Percentiles rank a stretch among this genome's conserved stretches.
These are phyloP conservation scores for Solanum ossicruentum DNA, from an alignment of 257 asterid genomes.

Conservation along the genomic window DNA sequence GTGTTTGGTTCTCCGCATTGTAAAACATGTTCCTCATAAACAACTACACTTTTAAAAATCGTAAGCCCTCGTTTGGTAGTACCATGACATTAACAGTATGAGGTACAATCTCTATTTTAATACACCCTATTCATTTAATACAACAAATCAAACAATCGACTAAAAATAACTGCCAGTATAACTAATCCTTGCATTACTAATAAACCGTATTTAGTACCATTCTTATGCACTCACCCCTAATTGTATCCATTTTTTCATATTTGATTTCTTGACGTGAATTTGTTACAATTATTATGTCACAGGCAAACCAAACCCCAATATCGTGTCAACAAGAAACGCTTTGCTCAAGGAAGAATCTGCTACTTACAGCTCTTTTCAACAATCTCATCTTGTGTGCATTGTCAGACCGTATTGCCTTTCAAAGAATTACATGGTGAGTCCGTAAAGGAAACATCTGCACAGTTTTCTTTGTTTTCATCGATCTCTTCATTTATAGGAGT, in stretches of 20 bases:
- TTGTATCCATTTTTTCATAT: neutral
- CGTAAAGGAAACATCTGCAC: neutral
- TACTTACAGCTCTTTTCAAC: neutral
- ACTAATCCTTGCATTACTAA: neutral
- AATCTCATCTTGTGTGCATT: neutral
- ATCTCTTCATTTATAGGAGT: neutral
- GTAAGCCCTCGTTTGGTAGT: too few relatives aligned
- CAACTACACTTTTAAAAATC: neutral
- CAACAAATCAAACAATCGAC: neutral
- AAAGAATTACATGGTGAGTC: neutral
- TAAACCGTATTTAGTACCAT: neutral
- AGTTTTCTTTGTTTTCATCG: neutral
- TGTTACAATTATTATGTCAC: neutral
- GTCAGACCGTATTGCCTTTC: neutral
- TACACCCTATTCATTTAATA: too few relatives aligned
- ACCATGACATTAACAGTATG: too few relatives aligned
- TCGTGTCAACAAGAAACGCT: neutral
- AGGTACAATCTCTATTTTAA: too few relatives aligned
- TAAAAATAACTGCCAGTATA: neutral
- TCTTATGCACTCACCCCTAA: neutral
- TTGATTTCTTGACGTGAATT: neutral
- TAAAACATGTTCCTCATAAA: neutral
- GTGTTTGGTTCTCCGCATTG: neutral
- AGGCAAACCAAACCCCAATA: neutral
- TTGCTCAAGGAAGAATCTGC: neutral